Conservation (phyloP, 2,329 filamentous ascomycete species). For the Cladosporium sp. region DNA sequence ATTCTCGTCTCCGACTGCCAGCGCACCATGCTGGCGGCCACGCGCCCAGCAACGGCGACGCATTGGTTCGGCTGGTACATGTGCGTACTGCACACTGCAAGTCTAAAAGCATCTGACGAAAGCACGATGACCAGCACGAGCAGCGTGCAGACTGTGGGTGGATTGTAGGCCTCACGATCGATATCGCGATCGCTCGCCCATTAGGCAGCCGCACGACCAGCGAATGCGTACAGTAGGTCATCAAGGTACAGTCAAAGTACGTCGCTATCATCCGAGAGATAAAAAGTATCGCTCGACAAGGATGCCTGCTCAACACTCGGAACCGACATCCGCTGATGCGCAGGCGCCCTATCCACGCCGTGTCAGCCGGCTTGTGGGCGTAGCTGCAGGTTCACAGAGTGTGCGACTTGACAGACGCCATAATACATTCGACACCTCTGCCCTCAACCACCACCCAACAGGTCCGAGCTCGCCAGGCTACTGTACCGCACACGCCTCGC, state of each 20-base stretch:
- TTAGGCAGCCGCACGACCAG: not conserved
- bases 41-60: conserved; percentile 3
- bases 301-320: conserved; percentile 6
- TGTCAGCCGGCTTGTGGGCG: conserved; percentile 5
- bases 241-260: not conserved
- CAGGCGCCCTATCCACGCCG: not conserved
- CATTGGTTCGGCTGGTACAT: conserved; percentile 6
- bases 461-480: not conserved
- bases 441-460: conserved; percentile 4
- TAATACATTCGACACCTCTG: not conserved
- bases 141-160: not conserved
- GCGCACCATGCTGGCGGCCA: not conserved
- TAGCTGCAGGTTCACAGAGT: not conserved
- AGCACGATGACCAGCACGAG: not conserved
- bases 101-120: not conserved
- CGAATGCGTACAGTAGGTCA: not conserved
- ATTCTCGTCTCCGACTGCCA: conserved; percentile 7
- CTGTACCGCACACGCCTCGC: not conserved
- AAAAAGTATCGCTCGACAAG: not conserved
- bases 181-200: not conserved
- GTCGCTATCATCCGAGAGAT: not conserved
- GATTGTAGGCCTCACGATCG: not conserved
- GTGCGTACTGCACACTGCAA: not conserved
- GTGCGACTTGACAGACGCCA: conserved; percentile 12
- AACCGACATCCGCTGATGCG: conserved; percentile 1